Percentiles rank a stretch among this genome's conserved stretches.
These are phyloP conservation scores for Lentinula sp. DNA, from an alignment of 768 basidiomycete species.

Conservation along the genomic window DNA sequence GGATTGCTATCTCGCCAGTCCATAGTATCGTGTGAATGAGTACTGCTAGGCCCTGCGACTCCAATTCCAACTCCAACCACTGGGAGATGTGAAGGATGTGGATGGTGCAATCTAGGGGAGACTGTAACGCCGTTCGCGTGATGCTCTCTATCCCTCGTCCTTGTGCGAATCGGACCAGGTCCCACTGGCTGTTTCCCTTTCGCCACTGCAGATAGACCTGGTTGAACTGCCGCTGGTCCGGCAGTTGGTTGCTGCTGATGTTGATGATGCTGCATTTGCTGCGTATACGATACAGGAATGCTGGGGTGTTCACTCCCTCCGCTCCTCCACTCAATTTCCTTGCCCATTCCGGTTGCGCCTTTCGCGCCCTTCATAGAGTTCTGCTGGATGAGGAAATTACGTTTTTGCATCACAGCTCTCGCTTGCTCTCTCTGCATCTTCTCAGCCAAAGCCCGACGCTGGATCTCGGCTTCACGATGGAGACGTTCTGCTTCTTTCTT, in stretches of 20 bases:
- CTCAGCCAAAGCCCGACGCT: constrained; percentile 70
- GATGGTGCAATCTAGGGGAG: constrained; percentile 12
- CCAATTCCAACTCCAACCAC: constrained; percentile 2
- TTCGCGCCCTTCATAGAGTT: constrained; percentile 29
- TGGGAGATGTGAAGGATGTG: not conserved
- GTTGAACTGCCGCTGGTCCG: not conserved
- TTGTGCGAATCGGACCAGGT: constrained; percentile 47
- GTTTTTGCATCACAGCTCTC: constrained; percentile 88
- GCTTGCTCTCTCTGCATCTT: constrained; percentile 82
- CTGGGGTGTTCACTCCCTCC: constrained; percentile 34
- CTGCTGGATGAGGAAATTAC: constrained; percentile 66
- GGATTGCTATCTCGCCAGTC: constrained; percentile 23
- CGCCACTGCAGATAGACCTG: not conserved
- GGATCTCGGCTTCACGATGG: constrained; percentile 77
- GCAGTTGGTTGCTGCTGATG: constrained; percentile 33
- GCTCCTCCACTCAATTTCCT: constrained; percentile 52
- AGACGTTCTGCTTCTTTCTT: constrained; percentile 81
- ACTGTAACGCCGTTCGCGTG: constrained; percentile 31
- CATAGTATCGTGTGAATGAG: not conserved
- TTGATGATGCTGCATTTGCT: constrained; percentile 37
- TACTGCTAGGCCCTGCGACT: not conserved
- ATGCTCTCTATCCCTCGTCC: constrained; percentile 34
- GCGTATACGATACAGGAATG: constrained; percentile 30
- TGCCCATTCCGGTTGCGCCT: not conserved
- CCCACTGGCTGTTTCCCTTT: constrained; percentile 1